A percentile compares a stretch with the other conserved stretches of the same genome.
Conservation (phyloP, 305 asterid species). For the Solanum aculeatissimum region DNA sequence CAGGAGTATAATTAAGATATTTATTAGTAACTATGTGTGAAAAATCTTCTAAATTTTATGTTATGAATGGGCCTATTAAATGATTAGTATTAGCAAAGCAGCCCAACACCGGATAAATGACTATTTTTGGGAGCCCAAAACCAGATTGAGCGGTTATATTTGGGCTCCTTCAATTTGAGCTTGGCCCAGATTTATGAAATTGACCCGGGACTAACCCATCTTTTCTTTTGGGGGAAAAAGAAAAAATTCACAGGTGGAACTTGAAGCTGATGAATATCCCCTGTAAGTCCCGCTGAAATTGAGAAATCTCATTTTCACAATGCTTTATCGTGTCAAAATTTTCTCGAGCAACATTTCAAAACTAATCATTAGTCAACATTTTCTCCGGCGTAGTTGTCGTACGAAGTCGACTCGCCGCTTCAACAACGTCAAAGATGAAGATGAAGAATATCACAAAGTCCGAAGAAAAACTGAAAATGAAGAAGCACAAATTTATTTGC, state of each 20-base stretch:
- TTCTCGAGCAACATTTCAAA: neutral
- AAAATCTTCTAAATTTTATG: no score
- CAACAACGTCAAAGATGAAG: conserved; percentile 15
- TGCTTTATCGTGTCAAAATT: conserved; percentile 25
- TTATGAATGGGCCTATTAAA: no score
- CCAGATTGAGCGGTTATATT: no score
- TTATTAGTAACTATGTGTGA: no score
- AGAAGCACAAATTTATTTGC: conserved; percentile 28
- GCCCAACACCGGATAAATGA: no score
- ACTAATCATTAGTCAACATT: neutral
- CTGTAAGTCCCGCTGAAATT: neutral
- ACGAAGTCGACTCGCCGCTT: conserved; percentile 32
- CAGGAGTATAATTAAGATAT: no score
- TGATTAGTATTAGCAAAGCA: no score
- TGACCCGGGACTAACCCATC: neutral
- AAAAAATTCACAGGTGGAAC: neutral
- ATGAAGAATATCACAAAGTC: conserved; percentile 10
- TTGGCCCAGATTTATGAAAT: neutral
- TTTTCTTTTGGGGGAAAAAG: no score
- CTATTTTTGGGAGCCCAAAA: no score
- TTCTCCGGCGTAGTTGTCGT: conserved; percentile 21
- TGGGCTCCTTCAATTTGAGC: neutral
- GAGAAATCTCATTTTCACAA: neutral
- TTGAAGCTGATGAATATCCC: neutral
- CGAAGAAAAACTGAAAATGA: neutral